phyloP scores from a whole-genome alignment of 352 stramenopile genomes.

The Pythium brachiatum region DNA sequence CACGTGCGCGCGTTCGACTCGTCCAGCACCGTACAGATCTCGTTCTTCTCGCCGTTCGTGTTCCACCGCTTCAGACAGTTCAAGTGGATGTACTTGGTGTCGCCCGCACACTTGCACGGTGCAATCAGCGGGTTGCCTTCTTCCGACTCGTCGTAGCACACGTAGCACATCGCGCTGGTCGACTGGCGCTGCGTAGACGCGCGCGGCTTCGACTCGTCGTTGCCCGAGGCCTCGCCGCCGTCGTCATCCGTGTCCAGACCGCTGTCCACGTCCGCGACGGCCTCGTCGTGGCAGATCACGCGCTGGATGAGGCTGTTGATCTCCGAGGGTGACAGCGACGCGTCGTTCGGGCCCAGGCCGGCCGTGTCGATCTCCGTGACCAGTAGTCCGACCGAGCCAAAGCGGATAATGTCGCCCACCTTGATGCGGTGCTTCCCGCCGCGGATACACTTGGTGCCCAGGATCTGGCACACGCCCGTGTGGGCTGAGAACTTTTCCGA shows the following conservation, averaged over 20 bases:
- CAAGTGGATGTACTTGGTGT: slow-evolving; percentile 96
- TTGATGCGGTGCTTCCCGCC: slow-evolving; percentile 77
- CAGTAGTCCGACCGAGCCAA: slow-evolving; percentile 76
- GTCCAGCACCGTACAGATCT: slow-evolving; percentile 85
- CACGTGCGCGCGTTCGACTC: slow-evolving; percentile 82
- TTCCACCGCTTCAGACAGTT: slow-evolving; percentile 96
- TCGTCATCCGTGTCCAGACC: slow-evolving; percentile 86
- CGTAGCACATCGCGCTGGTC: slow-evolving; percentile 82
- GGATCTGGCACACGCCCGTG: slow-evolving; percentile 84
- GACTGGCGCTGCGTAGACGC: slow-evolving; percentile 70
- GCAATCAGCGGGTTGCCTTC: slow-evolving; percentile 92
- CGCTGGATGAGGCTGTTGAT: slow-evolving; percentile 81
- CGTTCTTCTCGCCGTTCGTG: slow-evolving; percentile 87
- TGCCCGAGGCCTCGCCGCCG: slow-evolving; percentile 77
- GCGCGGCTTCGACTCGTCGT: slow-evolving; percentile 78
- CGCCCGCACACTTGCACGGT: slow-evolving; percentile 93
- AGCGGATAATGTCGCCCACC: slow-evolving; percentile 86
- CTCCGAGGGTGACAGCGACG: slow-evolving; percentile 66
- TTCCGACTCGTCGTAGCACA: slow-evolving; percentile 86
- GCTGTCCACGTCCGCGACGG: slow-evolving; percentile 74
- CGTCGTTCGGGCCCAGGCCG: slow-evolving; percentile 62
- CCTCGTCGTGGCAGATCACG: slow-evolving; percentile 80
- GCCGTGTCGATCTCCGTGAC: slow-evolving; percentile 85
- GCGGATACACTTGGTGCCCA: slow-evolving; percentile 84
- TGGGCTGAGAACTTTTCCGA: slow-evolving; percentile 87